Base-by-base conservation (phyloP, 2,329 filamentous ascomycete genomes). In the Aspergillus puulaauensis region DNA sequence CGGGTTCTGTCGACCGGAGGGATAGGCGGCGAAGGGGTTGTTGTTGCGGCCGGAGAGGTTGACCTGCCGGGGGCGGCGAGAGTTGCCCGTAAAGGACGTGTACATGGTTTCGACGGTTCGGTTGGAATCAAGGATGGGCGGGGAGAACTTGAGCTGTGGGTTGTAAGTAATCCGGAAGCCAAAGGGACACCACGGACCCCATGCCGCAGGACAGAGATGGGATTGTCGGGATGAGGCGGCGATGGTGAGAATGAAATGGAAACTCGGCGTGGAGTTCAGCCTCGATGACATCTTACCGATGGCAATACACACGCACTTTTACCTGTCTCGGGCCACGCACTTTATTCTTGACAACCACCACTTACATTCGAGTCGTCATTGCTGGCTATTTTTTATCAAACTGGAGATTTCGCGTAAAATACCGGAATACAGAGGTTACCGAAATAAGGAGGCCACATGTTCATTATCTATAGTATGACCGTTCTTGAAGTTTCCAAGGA, bases 1-100 rank as follows among this genome's bases (percentile, higher is more conserved):
- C 12, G 82, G 77, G 4, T 83, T 79, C 15, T 79, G 78, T 81
- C 86, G 85, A 43, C 81, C 79, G 33, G 82, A 82, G 64, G 84
- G 84, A 59, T 83, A 73, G 54, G 74, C 75, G 52, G 83, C 87
- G 73, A 95, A 96, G 3, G 92, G 91, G 69, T 96, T 96, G 51
- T 81, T 80, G 64, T 85, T 86, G 66, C 93, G 89, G 61, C 92
- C 95, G 64, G 91, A 95, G 61, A 99, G 87, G 76, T 98, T 97
- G 72, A 98, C 91, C 73, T 97, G 93, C 64, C 95, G 88, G 61
- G 89, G 88, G 65, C 90, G 90, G 69, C 91, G 88, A 67, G 91
- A 90, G 76, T 79, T 90, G 66, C 95, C 95, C 23, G 90, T 95
- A 78, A 99, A 99, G 54, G 90, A 92, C 61, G 90, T 88, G 78